Evolutionary conservation across 495 filamentous ascomycete genomes (phyloP).

Genomic region (Xylaria acuta): DNA sequence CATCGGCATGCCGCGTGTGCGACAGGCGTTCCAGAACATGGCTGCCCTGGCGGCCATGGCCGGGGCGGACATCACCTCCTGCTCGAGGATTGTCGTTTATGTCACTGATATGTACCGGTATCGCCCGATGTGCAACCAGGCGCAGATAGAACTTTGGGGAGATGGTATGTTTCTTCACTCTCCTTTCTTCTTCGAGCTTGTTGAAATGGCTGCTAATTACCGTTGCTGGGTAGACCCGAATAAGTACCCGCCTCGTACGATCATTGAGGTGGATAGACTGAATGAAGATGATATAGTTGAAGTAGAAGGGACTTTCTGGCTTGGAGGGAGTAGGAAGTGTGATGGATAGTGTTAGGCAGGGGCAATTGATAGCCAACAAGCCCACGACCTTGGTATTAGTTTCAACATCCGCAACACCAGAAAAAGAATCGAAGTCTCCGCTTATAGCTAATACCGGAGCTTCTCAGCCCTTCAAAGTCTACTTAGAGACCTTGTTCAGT

Average conservation of each 20-base stretch:
- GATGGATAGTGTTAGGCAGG: not conserved
- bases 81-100: slow-evolving; percentile 28
- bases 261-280: slow-evolving; percentile 31
- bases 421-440: too few species aligned
- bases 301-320: slow-evolving; percentile 32
- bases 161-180: not conserved
- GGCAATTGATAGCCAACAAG: not conserved
- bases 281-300: slow-evolving; percentile 36
- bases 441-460: too few species aligned
- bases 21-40: slow-evolving; percentile 32
- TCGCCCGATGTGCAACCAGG: slow-evolving; percentile 33
- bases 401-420: too few species aligned
- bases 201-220: not conserved
- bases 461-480: too few species aligned
- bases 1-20: slow-evolving; percentile 26
- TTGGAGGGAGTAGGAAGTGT: slow-evolving; percentile 9
- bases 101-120: slow-evolving; percentile 34
- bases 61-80: slow-evolving; percentile 29
- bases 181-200: not conserved
- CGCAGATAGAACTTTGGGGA: slow-evolving; percentile 30
- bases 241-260: slow-evolving; percentile 32
- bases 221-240: slow-evolving; percentile 5
- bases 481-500: too few species aligned
- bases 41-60: slow-evolving; percentile 28
- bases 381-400: too few species aligned